Evolutionary conservation across 306 rosid species (phyloP), one percentile per base, ranked within the genome.

Genomic region (Cucurbita pepo): DNA sequence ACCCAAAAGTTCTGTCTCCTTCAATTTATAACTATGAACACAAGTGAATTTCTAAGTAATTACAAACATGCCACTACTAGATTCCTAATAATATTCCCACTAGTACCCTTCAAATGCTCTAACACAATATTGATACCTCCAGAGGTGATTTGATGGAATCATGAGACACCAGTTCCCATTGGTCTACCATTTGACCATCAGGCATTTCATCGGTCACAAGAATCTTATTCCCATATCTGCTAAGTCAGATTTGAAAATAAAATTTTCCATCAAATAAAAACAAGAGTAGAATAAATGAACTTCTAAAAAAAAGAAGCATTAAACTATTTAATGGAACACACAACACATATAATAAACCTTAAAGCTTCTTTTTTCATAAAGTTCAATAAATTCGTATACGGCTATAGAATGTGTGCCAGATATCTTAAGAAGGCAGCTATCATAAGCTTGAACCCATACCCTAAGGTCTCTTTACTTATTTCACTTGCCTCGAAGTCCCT

Each of bases 181-280:
- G 97, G 87, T 92, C 97, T 43, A 92, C 95, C 97, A 92, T 92
- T 84, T 92, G 97, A 78, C 97, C 97, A 83, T 92, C 96, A 45
- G 90, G 96, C 74, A 92, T 88, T 82, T 92, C 97, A 81, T 90
- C 97, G 11, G 97, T 90, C 75, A 92, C 96, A 75, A 92, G 97
- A 75, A 92, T 92, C 86, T 88, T 90, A 82, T 90, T 83, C 76
- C 92, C 91, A 64, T 90, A 92, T 78, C 97, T 92, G 92, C 66
- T 45, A 74, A 40, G 47, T 66, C 79, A 87, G 66, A 78, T 80
- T 77, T 53, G 64, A 70, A 81, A 64, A 76, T 40, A 54, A 89
- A 65, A 77, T 53, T 25, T 71, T 34, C 61, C 50, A 76, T 75
- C 77, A 77, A 40, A 48, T 65, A 78, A 66, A 66, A 57, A 73